Conservation (phyloP, 2,329 filamentous ascomycete genomes). For the Drechslerella coelobrocha region DNA sequence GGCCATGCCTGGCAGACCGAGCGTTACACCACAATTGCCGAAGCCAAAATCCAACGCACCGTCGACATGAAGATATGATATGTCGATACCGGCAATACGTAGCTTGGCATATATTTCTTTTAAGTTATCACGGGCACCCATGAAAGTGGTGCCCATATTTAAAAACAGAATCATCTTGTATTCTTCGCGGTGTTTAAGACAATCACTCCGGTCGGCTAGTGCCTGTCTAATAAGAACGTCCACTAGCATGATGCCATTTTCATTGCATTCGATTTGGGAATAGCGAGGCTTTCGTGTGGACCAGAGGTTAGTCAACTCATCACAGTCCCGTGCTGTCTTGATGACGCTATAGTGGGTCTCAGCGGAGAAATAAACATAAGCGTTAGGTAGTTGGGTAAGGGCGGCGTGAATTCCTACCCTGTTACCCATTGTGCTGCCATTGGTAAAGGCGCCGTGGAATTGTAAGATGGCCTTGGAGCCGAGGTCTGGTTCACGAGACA, state of each 20-base stretch:
- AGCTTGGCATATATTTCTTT: neutral
- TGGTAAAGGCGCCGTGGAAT: conserved; percentile 1
- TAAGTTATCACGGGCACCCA: neutral
- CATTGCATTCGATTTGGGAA: neutral
- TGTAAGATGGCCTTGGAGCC: neutral
- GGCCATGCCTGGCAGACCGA: neutral
- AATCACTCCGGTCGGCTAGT: neutral
- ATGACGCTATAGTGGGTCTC: neutral
- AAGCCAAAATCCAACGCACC: conserved; percentile 11
- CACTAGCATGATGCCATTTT: neutral
- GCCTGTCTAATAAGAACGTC: neutral
- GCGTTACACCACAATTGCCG: conserved; percentile 3
- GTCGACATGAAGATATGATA: conserved; percentile 1
- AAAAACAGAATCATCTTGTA: neutral
- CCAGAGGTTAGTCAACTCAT: neutral
- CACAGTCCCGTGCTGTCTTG: neutral
- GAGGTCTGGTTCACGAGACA: too few relatives aligned
- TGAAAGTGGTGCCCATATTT: neutral
- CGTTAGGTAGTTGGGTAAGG: neutral
- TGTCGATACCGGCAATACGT: neutral
- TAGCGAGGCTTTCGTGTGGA: neutral
- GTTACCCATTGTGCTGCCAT: conserved; percentile 5
- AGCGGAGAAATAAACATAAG: neutral
- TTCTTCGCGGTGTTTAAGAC: neutral
- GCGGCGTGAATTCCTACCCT: conserved; percentile 3